Evolutionary conservation across 2,329 filamentous ascomycete genomes (phyloP), one percentile per base, ranked within the genome.

Genomic region (Alternaria novae-zelandiae): DNA sequence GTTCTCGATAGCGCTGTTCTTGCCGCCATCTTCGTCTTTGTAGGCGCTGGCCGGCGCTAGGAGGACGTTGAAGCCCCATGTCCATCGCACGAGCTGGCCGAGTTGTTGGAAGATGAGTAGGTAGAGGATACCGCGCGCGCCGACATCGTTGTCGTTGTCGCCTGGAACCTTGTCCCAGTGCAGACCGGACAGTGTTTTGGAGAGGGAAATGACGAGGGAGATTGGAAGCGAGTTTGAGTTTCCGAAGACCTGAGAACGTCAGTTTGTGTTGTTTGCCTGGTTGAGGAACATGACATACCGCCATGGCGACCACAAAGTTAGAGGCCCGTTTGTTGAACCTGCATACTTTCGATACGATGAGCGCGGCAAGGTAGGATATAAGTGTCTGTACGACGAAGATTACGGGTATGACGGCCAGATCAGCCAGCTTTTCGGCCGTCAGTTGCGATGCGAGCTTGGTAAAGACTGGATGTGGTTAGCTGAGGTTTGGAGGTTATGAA

Each of bases 151-250:
- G 74, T 98, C 95, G 74, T 96, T 98, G 73, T 99, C 96, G 57
- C 93, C 91, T 0, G 93, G 92, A 54, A 98, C 88, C 69, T 89
- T 91, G 81, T 95, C 91, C 96, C 96, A 99, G 79, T 98, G 95
- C 30, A 99, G 85, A 6, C 96, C 96, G 73, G 90, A 89, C 60
- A 99, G 86, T 0, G 96, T 99, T 78, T 97, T 92, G 13, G 95
- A 96, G 11, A 99, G 86, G 9, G 95, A 97, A 61, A 98, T 87
- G 66, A 99, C 94, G 59, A 99, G 89, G 0, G 96, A 99, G 65
- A 99, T 98, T 0, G 96, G 96, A 20, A 99, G 87, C 17, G 96
- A 98, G 82, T 99, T 99, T 32, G 95, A 98, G 80, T 99, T 99
- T 72, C 95, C 96, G 79, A 99, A 99, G 53, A 98, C 88, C 88